These are phyloP conservation scores for Pugionium cornutum DNA, from an alignment of 345 rosid genomes.

Conservation along the genomic window DNA sequence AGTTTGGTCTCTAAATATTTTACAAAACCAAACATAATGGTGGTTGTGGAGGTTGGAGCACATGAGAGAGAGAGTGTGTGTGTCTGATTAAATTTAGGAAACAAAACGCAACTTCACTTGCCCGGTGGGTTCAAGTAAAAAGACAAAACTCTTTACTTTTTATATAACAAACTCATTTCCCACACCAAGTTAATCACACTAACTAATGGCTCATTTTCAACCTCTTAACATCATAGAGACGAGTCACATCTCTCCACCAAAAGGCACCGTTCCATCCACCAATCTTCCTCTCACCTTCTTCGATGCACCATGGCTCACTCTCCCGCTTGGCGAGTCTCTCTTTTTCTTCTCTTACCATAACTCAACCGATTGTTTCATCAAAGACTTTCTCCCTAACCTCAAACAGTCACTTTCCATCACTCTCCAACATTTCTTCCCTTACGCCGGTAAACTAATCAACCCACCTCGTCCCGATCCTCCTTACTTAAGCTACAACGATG, in stretches of 20 bases:
- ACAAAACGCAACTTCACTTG: constrained; percentile 20
- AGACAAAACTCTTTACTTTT: too few species aligned
- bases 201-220: constrained; percentile 14
- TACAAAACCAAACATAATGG: neutral
- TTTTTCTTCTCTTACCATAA: constrained; percentile 45
- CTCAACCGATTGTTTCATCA: constrained; percentile 39
- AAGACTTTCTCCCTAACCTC: constrained; percentile 44
- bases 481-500: constrained; percentile 33
- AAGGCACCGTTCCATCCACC: constrained; percentile 39
- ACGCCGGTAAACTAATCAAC: constrained; percentile 35
- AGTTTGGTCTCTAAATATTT: too few species aligned
- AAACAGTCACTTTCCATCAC: constrained; percentile 49
- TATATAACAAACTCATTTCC: neutral
- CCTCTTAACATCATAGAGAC: constrained; percentile 27
- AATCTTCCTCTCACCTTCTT: constrained; percentile 27
- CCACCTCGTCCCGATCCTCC: constrained; percentile 40
- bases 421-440: constrained; percentile 53
- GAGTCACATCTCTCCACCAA: constrained; percentile 39
- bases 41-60: constrained; percentile 29
- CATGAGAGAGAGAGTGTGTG: neutral
- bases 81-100: neutral
- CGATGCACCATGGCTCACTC: constrained; percentile 26
- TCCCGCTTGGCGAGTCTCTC: constrained; percentile 34
- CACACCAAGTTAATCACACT: neutral
- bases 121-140: constrained; percentile 27